Evolutionary conservation across 192 early-diverging fungal species (phyloP), one percentile per base, ranked within the genome.

Genomic region (Rhizophagus sp.): DNA sequence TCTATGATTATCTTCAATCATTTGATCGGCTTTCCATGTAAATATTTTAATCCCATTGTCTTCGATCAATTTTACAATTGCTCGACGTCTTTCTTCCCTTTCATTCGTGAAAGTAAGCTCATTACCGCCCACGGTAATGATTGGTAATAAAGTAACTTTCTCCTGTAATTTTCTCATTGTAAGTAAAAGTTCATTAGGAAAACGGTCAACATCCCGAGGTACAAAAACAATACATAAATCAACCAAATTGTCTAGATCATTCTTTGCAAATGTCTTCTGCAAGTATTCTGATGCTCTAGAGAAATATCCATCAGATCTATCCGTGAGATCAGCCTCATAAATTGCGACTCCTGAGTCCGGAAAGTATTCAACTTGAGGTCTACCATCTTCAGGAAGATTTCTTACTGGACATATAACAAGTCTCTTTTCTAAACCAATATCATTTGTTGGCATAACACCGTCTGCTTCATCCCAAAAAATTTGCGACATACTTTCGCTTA

Each of bases 141-240:
- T 27, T 19, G 76, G 76, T 19, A 78, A 52, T 39, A 78, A 61
- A 34, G 76, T 68, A 68, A 78, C 65, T 50, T 49, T 50, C 50
- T 68, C 65, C 22, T 78, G 64, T 19, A 78, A 68, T 68, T 78
- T 44, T 68, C 65, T 66, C 76, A 78, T 78, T 4, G 65, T 68
- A 50, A 17, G 6, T 12, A 66, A 30, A 52, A 78, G 39, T 13
- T 52, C 41, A 57, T 4, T 13, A 34, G 25, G 24, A 2, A 78
- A 50, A 30, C 13, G 34, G 7, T 12, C 44, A 2, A 9, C 24
- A 34, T 78, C 76, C 0, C n/a, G 39, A 34, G 76, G 76, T 24
- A 78, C 25, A 63, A 78, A 78, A 22, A 50, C 44, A 50, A 78
- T 10, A 22, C 76, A 78, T 78, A 78, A 68, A 52, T 78, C 76